phyloP scores from a whole-genome alignment of 352 stramenopile species.

The Aphanomyces cochlioides region DNA sequence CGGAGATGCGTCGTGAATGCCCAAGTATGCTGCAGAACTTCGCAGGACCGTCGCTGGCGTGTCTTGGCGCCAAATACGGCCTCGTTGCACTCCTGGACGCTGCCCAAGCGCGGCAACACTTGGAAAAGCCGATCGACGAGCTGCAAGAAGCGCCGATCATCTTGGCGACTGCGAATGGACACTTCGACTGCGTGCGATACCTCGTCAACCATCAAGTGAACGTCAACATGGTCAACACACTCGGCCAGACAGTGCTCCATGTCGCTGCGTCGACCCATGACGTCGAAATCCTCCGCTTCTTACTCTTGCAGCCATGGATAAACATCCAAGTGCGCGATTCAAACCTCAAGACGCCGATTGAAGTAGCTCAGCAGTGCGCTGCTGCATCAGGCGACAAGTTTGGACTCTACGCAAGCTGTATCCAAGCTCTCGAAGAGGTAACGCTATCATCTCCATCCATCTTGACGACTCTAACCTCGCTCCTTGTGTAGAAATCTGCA shows the following conservation, averaged over 20 bases:
- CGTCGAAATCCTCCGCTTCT: slow-evolving; percentile 59
- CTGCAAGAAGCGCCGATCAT: not conserved
- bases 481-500: no score
- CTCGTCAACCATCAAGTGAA: slow-evolving; percentile 53
- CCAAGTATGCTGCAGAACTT: not conserved
- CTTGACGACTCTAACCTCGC: no score
- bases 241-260: slow-evolving; percentile 57
- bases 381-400: slow-evolving; percentile 37
- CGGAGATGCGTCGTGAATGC: not conserved
- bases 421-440: slow-evolving; percentile 17
- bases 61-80: not conserved
- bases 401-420: slow-evolving; percentile 35
- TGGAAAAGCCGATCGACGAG: not conserved
- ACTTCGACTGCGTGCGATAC: not conserved
- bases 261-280: slow-evolving; percentile 57
- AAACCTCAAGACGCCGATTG: slow-evolving; percentile 41
- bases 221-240: slow-evolving; percentile 50
- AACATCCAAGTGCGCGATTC: slow-evolving; percentile 35
- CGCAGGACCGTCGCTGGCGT: not conserved
- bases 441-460: no score
- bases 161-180: not conserved
- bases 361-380: slow-evolving; percentile 8
- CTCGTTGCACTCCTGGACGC: not conserved
- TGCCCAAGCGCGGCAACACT: not conserved
- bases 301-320: slow-evolving; percentile 39